Base-by-base conservation (phyloP, 306 rosid species). In the Dryas drummondii region DNA sequence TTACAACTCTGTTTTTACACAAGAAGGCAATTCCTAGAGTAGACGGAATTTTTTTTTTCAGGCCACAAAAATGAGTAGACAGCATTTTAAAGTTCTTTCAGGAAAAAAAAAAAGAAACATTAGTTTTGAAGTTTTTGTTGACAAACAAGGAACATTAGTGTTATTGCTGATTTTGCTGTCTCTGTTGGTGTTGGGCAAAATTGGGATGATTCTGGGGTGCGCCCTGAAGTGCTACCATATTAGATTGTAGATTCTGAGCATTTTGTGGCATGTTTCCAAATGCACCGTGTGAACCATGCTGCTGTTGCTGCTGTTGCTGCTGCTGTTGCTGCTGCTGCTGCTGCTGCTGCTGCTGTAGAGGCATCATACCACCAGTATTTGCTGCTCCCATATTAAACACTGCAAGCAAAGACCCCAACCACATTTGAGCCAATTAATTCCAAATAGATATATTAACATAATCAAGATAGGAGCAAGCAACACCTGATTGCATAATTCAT, bases 131-230 rank as follows among this genome's bases (percentile, higher is more conserved):
- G 13, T 40, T 52, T 40, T 12, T 11, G 15, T 70, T 5, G 50
- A 70, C 11, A 55, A 71, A 11, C 42, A 41, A 42, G 64, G n/a
- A 12, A 3, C 4, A n/a, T 17, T 42, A 22, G 63, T 71, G 42
- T 68, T 72, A 89, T 74, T 88, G 92, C 76, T 82, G 97, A 81
- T 91, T 94, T 82, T 91, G 98, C 78, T 93, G 98, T 76, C 96
- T 87, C 82, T 91, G 97, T 74, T 94, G 98, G 17, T 91, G 97
- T 74, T 94, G 98, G 17, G 85, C 66, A 80, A 88, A 94, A 88
- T 86, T 94, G 61, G 96, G 84, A 83, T 88, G 96, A 82, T 72
- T 86, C 78, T 91, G 98, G 22, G 83, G 87, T 6, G 91, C 68
- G 81, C 87, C 84, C 74, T 85, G 98, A 72, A 89, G 89, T 57